Evolutionary conservation across 495 filamentous ascomycete species (phyloP).

Genomic region (Annulohypoxylon maeteangense): DNA sequence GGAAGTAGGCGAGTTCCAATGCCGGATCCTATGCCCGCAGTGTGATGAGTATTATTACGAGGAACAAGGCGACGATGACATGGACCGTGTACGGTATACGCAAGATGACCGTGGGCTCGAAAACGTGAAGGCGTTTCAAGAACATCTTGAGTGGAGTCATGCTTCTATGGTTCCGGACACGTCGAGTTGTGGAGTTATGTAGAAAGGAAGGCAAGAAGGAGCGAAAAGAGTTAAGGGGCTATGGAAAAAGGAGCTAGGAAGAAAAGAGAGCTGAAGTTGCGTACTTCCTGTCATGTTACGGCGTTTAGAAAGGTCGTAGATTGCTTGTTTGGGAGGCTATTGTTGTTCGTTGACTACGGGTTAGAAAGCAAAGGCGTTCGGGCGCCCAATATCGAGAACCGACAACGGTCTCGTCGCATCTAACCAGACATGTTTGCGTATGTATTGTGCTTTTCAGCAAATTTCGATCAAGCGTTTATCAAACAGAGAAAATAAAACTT

Average conservation of each 20-base stretch:
- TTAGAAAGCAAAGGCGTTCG: conserved; percentile 20
- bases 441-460: not conserved
- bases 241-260: not conserved
- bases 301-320: conserved; percentile 10
- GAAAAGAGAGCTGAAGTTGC: not conserved
- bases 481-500: not conserved
- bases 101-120: conserved; percentile 58
- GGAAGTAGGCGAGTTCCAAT: conserved; percentile 53
- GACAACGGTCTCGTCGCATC: not conserved
- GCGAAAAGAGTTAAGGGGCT: not conserved
- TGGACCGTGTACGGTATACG: conserved; percentile 50
- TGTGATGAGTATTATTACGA: conserved; percentile 61
- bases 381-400: conserved; percentile 6
- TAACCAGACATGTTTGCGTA: conserved; percentile 3
- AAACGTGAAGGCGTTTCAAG: conserved; percentile 52
- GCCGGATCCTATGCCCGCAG: conserved; percentile 56
- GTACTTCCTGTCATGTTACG: not conserved
- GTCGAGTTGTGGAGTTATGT: conserved; percentile 55
- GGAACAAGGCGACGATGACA: conserved; percentile 58
- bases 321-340: not conserved
- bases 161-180: conserved; percentile 46
- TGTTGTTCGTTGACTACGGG: not conserved
- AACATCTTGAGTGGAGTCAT: conserved; percentile 61
- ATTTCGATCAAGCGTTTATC: not conserved
- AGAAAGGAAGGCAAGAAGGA: not conserved